Evolutionary conservation across 805 yeast species (phyloP), one percentile per base, ranked within the genome.

Genomic region (Suhomyces kilbournensis): DNA sequence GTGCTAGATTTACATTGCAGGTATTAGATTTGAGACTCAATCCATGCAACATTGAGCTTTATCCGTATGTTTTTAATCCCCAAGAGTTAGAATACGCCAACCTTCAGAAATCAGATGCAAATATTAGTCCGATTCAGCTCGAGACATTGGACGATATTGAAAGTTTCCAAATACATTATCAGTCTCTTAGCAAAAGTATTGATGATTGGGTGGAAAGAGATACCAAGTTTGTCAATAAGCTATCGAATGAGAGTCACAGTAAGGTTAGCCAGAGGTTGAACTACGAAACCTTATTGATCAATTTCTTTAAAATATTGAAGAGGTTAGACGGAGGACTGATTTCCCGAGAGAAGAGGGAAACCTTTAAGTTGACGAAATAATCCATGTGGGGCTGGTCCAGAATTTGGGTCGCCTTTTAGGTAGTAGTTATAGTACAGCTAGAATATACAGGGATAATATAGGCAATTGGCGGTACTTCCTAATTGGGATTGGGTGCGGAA

Each of bases 31-130:
- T 80, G 46, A 67, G 85, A 35, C 74, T 80, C 50, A 81, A 81
- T 56, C 78, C 82, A 14, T 53, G 79, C 25, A 80, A 76, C 42
- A 64, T 68, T 43, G 76, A 72, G 9, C 68, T 77, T 47, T 80
- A 81, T 60, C 83, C 86, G 0, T 80, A 74, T 57, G 81, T 81
- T 1, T 81, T 81, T 62, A 76, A 75, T 54, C 78, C 79, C 4
- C 70, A 71, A 7, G 82, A 75, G 47, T 51, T 67, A 17, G 74
- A 66, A 23, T 59, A 58, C 30, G 50, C 54, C 34, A 54, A 26
- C 44, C 50, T 14, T 40, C 55, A 25, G 51, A 56, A n/a, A 2
- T 53, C 53, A 1, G 58, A 54, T 10, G 19, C 17, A n/a, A 54
- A 59, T 20, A 46, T 59, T n/a, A 69, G 69, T 47, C 74, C 76